Conservation (phyloP, 148 eudicot genomes). For the Suaeda aralocaspica region DNA sequence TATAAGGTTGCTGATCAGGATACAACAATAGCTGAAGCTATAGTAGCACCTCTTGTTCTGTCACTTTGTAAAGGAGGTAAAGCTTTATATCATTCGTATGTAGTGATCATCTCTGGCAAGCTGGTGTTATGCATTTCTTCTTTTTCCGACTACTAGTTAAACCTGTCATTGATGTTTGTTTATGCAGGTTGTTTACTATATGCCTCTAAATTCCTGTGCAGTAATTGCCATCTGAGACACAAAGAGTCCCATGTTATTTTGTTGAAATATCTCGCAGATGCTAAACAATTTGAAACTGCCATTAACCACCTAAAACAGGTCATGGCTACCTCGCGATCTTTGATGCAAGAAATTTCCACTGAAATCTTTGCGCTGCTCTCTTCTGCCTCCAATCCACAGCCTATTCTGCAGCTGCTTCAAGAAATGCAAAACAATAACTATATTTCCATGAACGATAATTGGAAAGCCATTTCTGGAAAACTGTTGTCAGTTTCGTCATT, state of each 20-base stretch:
- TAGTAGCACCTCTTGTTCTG: slow-evolving; percentile 43
- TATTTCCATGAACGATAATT: slow-evolving; percentile 15
- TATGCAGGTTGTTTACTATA: slow-evolving; percentile 53
- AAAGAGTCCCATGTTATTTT: slow-evolving; percentile 49
- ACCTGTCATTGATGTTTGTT: slow-evolving; percentile 8
- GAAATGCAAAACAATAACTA: slow-evolving; percentile 27
- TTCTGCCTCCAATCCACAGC: slow-evolving; percentile 46
- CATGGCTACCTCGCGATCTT: slow-evolving; percentile 35
- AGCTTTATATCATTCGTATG: slow-evolving; percentile 2
- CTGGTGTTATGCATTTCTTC: background rate
- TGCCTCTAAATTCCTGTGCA: slow-evolving; percentile 49
- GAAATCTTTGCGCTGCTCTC: slow-evolving; percentile 47
- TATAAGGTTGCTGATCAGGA: slow-evolving; percentile 57
- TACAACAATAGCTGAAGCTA: slow-evolving; percentile 31
- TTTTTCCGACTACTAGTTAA: background rate
- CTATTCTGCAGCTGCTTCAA: slow-evolving; percentile 39
- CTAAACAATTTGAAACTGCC: slow-evolving; percentile 45
- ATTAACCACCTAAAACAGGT: slow-evolving; percentile 48
- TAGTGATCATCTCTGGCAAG: background rate
- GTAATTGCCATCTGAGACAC: slow-evolving; percentile 27
- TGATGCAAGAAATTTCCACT: slow-evolving; percentile 37
- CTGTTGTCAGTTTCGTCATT: slow-evolving; percentile 17
- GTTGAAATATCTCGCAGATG: slow-evolving; percentile 53
- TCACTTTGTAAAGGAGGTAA: slow-evolving; percentile 73
- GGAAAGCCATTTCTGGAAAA: slow-evolving; percentile 21